These are phyloP conservation scores for Globisporangium spiculum DNA, from an alignment of 352 stramenopile genomes.

Conservation along the genomic window DNA sequence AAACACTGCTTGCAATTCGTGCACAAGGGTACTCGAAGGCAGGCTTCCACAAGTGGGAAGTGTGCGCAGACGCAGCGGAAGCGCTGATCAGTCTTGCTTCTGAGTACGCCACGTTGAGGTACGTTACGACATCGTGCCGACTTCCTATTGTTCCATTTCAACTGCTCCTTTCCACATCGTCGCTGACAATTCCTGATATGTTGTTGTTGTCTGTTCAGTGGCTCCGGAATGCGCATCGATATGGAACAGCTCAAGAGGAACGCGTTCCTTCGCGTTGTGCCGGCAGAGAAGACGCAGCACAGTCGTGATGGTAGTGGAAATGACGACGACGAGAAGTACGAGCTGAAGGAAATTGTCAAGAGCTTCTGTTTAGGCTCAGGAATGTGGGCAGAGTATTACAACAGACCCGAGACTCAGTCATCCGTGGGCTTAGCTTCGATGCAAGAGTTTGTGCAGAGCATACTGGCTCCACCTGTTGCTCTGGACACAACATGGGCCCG, in stretches of 20 bases:
- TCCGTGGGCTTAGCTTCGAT: background rate
- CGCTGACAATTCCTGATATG: background rate
- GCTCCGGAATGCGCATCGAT: constrained; percentile 14
- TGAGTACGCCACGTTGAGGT: constrained; percentile 26
- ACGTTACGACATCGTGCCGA: background rate
- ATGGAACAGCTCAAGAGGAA: constrained; percentile 24
- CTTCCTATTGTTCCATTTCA: background rate
- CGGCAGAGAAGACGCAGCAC: background rate
- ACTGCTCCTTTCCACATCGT: background rate
- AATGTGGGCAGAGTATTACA: constrained; percentile 19
- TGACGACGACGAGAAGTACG: constrained; percentile 24
- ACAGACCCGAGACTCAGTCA: background rate
- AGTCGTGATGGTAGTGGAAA: constrained; percentile 3
- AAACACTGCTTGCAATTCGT: constrained; percentile 33
- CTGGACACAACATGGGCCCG: constrained; percentile 19
- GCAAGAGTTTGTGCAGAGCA: background rate
- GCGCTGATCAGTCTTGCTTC: constrained; percentile 30
- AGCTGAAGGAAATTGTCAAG: constrained; percentile 20
- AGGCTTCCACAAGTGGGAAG: constrained; percentile 14
- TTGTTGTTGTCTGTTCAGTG: constrained; percentile 12
- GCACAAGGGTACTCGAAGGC: constrained; percentile 24
- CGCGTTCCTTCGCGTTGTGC: constrained; percentile 19
- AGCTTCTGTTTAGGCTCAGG: constrained; percentile 27
- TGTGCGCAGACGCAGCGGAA: constrained; percentile 33
- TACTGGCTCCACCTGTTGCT: background rate